phyloP scores from a whole-genome alignment of 1,139 yeast genomes.

The Debaryomycetaceae sp. region DNA sequence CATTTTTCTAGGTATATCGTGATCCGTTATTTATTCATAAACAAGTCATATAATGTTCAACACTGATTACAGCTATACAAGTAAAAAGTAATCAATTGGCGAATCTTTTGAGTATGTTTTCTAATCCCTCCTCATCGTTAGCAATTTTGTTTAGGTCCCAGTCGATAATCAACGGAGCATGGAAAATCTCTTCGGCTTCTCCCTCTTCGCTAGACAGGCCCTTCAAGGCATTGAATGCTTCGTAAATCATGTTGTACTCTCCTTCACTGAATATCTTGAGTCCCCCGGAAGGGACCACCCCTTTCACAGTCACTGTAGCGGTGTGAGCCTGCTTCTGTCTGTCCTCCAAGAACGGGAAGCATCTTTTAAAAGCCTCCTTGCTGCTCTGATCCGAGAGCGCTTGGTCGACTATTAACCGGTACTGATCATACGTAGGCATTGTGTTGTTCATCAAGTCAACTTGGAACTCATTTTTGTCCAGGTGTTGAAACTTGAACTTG shows the following conservation, averaged over 20 bases:
- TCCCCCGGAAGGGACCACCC: constrained; percentile 13
- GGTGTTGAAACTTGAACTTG: constrained; percentile 28
- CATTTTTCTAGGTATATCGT: background rate
- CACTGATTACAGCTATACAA: background rate
- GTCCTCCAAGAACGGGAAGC: constrained; percentile 40
- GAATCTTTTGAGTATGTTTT: constrained; percentile 30
- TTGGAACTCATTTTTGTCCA: constrained; percentile 27
- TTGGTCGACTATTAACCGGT: constrained; percentile 24
- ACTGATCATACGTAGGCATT: constrained; percentile 47
- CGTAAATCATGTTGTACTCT: constrained; percentile 39
- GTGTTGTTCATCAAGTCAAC: constrained; percentile 38
- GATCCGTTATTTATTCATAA: background rate
- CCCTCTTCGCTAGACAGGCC: constrained; percentile 21
- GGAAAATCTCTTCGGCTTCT: constrained; percentile 34
- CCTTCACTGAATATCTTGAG: constrained; percentile 35
- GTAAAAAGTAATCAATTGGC: constrained; percentile 1
- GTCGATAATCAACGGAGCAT: constrained; percentile 44
- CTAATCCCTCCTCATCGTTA: constrained; percentile 33
- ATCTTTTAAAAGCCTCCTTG: constrained; percentile 25
- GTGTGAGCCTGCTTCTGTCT: constrained; percentile 8
- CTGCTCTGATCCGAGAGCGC: constrained; percentile 25
- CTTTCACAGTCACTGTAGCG: constrained; percentile 5
- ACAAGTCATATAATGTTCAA: background rate
- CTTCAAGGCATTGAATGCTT: constrained; percentile 32
- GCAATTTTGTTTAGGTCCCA: constrained; percentile 49